phyloP scores from a whole-genome alignment of 352 stramenopile genomes.

The Phytophthora syringae region DNA sequence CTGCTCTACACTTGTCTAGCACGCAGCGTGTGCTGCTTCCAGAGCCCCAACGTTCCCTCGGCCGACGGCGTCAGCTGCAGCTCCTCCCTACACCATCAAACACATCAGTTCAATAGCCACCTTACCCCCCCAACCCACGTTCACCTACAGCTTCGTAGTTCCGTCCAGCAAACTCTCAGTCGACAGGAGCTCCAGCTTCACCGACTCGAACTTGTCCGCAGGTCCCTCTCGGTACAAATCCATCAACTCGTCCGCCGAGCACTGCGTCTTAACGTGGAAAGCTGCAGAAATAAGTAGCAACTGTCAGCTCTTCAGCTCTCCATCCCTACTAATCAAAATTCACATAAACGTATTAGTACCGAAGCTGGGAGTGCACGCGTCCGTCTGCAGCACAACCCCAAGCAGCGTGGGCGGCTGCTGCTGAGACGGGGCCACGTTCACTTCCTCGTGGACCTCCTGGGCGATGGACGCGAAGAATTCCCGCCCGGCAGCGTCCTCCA shows the following conservation, averaged over 20 bases:
- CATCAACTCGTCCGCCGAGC: slow-evolving; percentile 40
- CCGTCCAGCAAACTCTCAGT: slow-evolving; percentile 36
- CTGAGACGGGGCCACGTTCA: slow-evolving; percentile 59
- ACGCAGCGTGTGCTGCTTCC: slow-evolving; percentile 44
- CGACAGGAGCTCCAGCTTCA: slow-evolving; percentile 56
- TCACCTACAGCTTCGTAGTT: slow-evolving; percentile 38
- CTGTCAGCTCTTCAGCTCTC: neutral
- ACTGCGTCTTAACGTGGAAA: slow-evolving; percentile 60
- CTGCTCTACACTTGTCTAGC: slow-evolving; percentile 8
- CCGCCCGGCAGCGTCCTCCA: slow-evolving; percentile 39
- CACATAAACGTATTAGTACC: slow-evolving; percentile 44
- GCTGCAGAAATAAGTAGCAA: slow-evolving; percentile 36
- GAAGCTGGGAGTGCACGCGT: slow-evolving; percentile 82
- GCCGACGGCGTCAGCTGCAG: slow-evolving; percentile 56
- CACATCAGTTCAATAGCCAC: neutral
- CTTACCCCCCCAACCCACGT: neutral
- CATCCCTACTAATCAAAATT: slow-evolving; percentile 5
- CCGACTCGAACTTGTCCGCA: slow-evolving; percentile 65
- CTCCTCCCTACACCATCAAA: slow-evolving; percentile 31
- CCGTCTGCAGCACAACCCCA: slow-evolving; percentile 70
- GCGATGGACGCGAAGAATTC: slow-evolving; percentile 80
- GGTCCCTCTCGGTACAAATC: slow-evolving; percentile 54
- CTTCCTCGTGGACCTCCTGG: slow-evolving; percentile 80
- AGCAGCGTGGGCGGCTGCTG: slow-evolving; percentile 64
- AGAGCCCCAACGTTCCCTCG: slow-evolving; percentile 49